Evolutionary conservation across 73 alveolate species (phyloP).

Genomic region (Symbiodinium natans): DNA sequence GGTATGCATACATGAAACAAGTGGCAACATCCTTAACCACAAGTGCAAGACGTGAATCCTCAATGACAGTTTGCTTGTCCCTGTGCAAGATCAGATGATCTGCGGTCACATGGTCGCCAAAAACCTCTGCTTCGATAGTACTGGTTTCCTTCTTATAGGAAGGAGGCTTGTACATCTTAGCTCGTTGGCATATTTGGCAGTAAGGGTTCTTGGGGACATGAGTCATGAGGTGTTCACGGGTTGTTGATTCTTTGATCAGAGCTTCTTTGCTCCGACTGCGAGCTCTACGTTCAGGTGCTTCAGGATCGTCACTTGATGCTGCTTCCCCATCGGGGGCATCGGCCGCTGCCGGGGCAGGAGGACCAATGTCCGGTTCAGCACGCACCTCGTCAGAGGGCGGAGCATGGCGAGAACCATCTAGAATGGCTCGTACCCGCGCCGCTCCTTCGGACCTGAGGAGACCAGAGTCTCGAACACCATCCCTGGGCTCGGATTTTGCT

Average conservation of each 20-base stretch:
- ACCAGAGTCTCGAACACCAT: no score
- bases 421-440: no score
- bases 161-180: not conserved
- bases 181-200: not conserved
- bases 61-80: not conserved
- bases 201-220: conserved; percentile 5
- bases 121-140: not conserved
- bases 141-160: not conserved
- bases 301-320: no score
- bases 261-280: no score
- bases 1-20: not conserved
- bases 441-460: no score
- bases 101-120: not conserved
- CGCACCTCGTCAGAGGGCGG: no score
- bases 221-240: not conserved
- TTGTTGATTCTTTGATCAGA: not conserved
- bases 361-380: no score
- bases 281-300: no score
- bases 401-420: no score
- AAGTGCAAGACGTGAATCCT: not conserved
- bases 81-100: not conserved
- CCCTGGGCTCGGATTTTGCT: no score
- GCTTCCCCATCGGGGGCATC: no score
- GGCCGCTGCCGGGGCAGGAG: no score
- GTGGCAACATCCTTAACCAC: not conserved